These are phyloP conservation scores for Escovopsis weberi DNA, from an alignment of 2,329 filamentous ascomycete species.

Conservation along the genomic window DNA sequence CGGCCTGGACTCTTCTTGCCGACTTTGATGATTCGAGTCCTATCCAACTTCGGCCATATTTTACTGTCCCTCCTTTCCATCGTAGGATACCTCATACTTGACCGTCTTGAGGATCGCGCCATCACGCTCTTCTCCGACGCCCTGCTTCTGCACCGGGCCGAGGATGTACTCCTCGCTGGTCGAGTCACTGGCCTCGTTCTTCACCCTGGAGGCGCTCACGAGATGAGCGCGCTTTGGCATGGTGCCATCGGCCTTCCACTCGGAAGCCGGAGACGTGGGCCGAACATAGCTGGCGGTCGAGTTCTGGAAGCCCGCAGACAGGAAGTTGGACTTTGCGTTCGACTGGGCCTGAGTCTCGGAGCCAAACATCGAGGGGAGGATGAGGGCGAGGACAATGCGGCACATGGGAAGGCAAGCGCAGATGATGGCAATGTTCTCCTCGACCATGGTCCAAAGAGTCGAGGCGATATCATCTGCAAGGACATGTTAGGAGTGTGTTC, in stretches of 20 bases:
- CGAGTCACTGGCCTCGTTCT: too few relatives aligned
- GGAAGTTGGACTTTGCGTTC: slow-evolving; percentile 4
- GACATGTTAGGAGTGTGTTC: not conserved
- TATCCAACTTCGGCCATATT: not conserved
- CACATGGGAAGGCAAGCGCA: slow-evolving; percentile 26
- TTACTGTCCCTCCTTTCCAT: slow-evolving; percentile 9
- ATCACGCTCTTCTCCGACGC: slow-evolving; percentile 6
- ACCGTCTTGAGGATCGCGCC: slow-evolving; percentile 22
- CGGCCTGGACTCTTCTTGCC: too few relatives aligned
- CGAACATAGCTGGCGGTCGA: slow-evolving; percentile 9
- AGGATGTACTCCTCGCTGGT: slow-evolving; percentile 22
- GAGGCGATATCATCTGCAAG: slow-evolving; percentile 19
- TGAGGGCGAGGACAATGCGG: slow-evolving; percentile 21
- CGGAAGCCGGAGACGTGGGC: slow-evolving; percentile 7
- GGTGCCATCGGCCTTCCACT: slow-evolving; percentile 17
- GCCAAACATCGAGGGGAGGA: slow-evolving; percentile 21
- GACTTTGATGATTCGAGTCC: too few relatives aligned
- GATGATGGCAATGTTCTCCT: slow-evolving; percentile 25
- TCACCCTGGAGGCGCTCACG: too few relatives aligned
- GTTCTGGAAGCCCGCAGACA: slow-evolving; percentile 8
- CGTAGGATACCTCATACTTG: slow-evolving; percentile 20
- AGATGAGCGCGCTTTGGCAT: too few relatives aligned
- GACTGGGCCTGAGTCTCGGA: slow-evolving; percentile 5
- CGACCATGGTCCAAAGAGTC: slow-evolving; percentile 25
- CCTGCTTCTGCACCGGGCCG: slow-evolving; percentile 8